These are phyloP conservation scores for Xylaria nigripes DNA, from an alignment of 495 filamentous ascomycete genomes.

Conservation along the genomic window DNA sequence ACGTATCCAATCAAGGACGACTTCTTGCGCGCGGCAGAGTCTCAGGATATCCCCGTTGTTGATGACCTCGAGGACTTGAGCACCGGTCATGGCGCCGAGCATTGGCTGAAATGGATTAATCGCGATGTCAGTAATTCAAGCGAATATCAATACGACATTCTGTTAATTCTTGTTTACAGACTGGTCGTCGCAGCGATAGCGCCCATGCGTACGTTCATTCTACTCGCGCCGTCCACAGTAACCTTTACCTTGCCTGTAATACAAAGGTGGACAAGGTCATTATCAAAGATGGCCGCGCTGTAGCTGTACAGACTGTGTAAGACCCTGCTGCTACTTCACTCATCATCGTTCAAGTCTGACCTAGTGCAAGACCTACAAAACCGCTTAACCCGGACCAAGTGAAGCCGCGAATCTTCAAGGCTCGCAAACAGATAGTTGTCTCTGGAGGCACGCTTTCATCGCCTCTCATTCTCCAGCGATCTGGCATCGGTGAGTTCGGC, in stretches of 20 bases:
- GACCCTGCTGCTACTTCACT: neutral
- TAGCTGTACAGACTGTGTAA: slow-evolving; percentile 49
- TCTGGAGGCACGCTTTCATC: slow-evolving; percentile 75
- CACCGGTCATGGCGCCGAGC: slow-evolving; percentile 52
- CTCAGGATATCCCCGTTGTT: slow-evolving; percentile 63
- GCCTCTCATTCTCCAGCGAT: slow-evolving; percentile 69
- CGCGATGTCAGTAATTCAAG: slow-evolving; percentile 40
- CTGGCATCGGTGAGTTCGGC: slow-evolving; percentile 47
- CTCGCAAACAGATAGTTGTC: slow-evolving; percentile 70
- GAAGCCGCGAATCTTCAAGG: slow-evolving; percentile 51
- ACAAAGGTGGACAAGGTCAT: slow-evolving; percentile 80
- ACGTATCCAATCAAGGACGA: slow-evolving; percentile 67
- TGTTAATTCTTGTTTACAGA: slow-evolving; percentile 28
- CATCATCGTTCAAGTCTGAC: neutral
- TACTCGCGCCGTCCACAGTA: slow-evolving; percentile 55
- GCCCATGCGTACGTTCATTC: slow-evolving; percentile 72
- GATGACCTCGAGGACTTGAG: slow-evolving; percentile 63
- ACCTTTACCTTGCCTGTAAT: slow-evolving; percentile 67
- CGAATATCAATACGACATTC: neutral
- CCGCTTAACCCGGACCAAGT: slow-evolving; percentile 33
- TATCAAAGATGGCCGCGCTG: slow-evolving; percentile 60
- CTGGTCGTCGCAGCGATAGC: slow-evolving; percentile 60
- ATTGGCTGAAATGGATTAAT: slow-evolving; percentile 64
- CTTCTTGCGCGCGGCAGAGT: slow-evolving; percentile 71
- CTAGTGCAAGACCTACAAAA: slow-evolving; percentile 32